Conservation (phyloP, 306 rosid genomes). For the Rosa multiflora region DNA sequence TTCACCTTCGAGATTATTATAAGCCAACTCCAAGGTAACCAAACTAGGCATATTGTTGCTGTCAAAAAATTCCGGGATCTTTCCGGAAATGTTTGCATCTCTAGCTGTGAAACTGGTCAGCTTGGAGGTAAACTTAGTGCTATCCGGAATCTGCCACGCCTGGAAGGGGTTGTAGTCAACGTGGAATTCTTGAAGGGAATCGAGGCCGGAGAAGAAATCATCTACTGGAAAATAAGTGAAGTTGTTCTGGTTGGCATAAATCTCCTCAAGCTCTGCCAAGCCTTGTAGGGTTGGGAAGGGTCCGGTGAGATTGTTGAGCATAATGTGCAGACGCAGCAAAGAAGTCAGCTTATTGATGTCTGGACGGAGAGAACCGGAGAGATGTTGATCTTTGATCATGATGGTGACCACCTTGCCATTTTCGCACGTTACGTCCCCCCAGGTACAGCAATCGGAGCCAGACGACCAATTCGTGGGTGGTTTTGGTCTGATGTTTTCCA, state of each 20-base stretch:
- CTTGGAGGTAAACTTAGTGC: slow-evolving; percentile 29
- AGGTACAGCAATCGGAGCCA: neutral
- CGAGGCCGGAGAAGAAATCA: slow-evolving; percentile 53
- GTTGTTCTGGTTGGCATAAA: slow-evolving; percentile 47
- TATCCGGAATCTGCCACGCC: slow-evolving; percentile 56
- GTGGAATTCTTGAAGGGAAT: slow-evolving; percentile 29
- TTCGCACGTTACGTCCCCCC: slow-evolving; percentile 32
- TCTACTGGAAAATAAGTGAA: slow-evolving; percentile 45
- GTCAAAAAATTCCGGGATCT: slow-evolving; percentile 55
- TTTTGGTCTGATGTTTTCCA: neutral
- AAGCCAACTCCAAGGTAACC: slow-evolving; percentile 39
- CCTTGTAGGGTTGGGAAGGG: slow-evolving; percentile 55
- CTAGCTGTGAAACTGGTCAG: slow-evolving; percentile 45
- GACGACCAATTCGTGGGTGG: neutral
- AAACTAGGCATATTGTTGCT: slow-evolving; percentile 43
- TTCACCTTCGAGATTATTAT: slow-evolving; percentile 53
- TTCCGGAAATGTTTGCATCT: slow-evolving; percentile 39
- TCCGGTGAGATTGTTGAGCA: slow-evolving; percentile 49
- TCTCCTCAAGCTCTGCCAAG: slow-evolving; percentile 26
- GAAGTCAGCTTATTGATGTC: slow-evolving; percentile 39
- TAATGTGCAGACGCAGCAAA: slow-evolving; percentile 52
- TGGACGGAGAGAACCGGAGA: slow-evolving; percentile 57
- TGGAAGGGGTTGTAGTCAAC: slow-evolving; percentile 50
- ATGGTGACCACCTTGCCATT: slow-evolving; percentile 38
- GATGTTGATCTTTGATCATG: slow-evolving; percentile 52